Percentiles rank a stretch among this genome's conserved stretches.
phyloP scores from a whole-genome alignment of 2,329 filamentous ascomycete genomes.

The Orbilia javanica region DNA sequence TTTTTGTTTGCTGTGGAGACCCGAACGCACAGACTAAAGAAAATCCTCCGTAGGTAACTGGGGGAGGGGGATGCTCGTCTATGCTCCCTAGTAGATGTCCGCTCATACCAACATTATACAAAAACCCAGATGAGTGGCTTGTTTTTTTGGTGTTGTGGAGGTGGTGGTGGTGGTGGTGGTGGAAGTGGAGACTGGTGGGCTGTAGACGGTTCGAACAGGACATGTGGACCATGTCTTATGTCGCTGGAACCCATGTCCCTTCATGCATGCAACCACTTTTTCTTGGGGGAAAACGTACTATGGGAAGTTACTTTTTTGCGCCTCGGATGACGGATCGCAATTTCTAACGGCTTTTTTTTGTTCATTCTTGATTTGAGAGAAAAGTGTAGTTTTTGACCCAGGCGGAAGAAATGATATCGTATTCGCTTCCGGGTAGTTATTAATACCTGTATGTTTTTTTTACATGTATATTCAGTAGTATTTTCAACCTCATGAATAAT shows the following conservation, averaged over 20 bases:
- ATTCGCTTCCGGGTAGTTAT: conserved; percentile 48
- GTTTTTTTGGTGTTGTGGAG: conserved; percentile 3
- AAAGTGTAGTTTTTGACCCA: neutral
- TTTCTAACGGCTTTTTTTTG: neutral
- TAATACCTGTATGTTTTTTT: neutral
- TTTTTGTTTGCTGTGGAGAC: conserved; percentile 9
- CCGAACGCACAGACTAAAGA: conserved; percentile 11
- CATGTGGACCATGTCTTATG: conserved; percentile 48
- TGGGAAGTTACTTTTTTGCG: neutral
- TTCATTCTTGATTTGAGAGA: neutral
- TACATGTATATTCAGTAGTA: neutral
- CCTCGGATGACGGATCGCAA: conserved; percentile 32
- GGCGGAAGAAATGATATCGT: conserved; percentile 16
- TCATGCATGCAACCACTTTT: conserved; percentile 39
- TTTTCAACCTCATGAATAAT: neutral
- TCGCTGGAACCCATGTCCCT: conserved; percentile 24
- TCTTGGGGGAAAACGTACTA: neutral
- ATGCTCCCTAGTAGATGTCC: neutral
- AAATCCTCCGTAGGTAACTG: conserved; percentile 45
- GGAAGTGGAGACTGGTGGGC: conserved; percentile 30
- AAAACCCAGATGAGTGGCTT: neutral
- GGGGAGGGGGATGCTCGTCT: neutral
- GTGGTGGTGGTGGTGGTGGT: conserved; percentile 11
- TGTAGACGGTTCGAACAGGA: conserved; percentile 42
- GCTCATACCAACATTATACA: neutral